Conservation (phyloP, 257 asterid species). For the Coffea canephora region DNA sequence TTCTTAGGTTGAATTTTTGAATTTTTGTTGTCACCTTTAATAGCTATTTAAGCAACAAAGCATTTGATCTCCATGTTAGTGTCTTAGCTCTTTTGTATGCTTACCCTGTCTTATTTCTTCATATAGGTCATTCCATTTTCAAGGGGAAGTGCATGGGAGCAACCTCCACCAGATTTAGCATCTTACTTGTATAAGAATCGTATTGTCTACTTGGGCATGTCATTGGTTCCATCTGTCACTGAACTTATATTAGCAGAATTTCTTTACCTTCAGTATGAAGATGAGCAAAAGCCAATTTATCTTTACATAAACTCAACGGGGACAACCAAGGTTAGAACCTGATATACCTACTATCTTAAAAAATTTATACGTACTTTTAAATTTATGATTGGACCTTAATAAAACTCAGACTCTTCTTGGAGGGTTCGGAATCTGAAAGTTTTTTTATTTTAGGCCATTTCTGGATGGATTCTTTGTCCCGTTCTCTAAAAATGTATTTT, state of each 20-base stretch:
- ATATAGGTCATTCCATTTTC: slow-evolving; percentile 89
- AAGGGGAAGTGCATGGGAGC: slow-evolving; percentile 86
- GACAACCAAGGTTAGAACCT: slow-evolving; percentile 74
- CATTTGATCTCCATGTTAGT: background rate
- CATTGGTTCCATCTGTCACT: slow-evolving; percentile 92
- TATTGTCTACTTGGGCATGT: slow-evolving; percentile 92
- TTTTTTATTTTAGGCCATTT: background rate
- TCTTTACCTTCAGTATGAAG: slow-evolving; percentile 84
- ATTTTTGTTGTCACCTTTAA: background rate
- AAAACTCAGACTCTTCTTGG: background rate
- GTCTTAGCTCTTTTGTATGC: slow-evolving; percentile 9
- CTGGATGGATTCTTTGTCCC: background rate
- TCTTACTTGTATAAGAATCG: slow-evolving; percentile 81
- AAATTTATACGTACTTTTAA: background rate
- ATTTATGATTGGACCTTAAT: background rate
- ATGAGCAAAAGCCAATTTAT: slow-evolving; percentile 80
- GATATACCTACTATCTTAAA: background rate
- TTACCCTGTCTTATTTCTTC: slow-evolving; percentile 11
- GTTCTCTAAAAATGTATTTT: background rate
- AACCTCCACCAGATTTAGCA: slow-evolving; percentile 96
- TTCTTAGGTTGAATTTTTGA: background rate
- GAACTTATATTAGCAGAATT: slow-evolving; percentile 87
- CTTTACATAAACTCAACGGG: slow-evolving; percentile 92
- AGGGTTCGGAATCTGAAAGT: background rate
- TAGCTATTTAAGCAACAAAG: background rate